Base-by-base conservation (phyloP, 352 stramenopile species). In the Phytophthora melonis region DNA sequence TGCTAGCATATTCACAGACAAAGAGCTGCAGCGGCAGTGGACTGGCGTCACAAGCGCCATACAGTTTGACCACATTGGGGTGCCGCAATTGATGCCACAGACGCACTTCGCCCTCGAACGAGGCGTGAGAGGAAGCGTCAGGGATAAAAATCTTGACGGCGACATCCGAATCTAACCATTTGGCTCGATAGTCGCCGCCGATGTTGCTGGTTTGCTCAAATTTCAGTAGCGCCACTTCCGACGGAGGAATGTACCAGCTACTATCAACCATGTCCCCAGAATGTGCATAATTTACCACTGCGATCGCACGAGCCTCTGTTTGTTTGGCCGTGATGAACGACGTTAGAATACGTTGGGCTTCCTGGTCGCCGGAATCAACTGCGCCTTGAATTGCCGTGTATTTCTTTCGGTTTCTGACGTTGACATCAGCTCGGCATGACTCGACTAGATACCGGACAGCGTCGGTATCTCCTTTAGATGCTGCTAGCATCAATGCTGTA, bases 1-100 rank as follows among this genome's bases (percentile, higher is more conserved):
- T 58, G 11, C 16, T 53, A 0, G 66, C 58, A 21, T 21, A 62
- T 32, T 73, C 66, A 32, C 58, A 73, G 3, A 73, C 58, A 25
- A 73, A 73, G 16, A 68, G 65, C 21, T 63, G 21, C 32, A 60
- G 5, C 2, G 54, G 54, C 5, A 60, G 18, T 25, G 54, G 30
- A 7, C 14, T 60, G 0, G 18, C 21, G 27, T 47, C 27, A 43
- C 58, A 65, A 11, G 58, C 43, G 10, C 58, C 58, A 27, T 65
- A 65, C 27, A 57, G 34, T 36, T 65, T 56, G 18, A 65, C 21
- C 8, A 65, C 43, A 11, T 65, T 56, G 8, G 58, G 58, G 16
- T 65, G 58, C 1, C 58, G 58, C 5, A 65, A 49, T 34, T 47
- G 58, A 34, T 65, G 7, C 41, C 52, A 58, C 52, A 58, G 14